Percentiles rank a stretch among this genome's conserved stretches.
Conservation (phyloP, 805 yeast genomes). For the Candida fluviatilis region DNA sequence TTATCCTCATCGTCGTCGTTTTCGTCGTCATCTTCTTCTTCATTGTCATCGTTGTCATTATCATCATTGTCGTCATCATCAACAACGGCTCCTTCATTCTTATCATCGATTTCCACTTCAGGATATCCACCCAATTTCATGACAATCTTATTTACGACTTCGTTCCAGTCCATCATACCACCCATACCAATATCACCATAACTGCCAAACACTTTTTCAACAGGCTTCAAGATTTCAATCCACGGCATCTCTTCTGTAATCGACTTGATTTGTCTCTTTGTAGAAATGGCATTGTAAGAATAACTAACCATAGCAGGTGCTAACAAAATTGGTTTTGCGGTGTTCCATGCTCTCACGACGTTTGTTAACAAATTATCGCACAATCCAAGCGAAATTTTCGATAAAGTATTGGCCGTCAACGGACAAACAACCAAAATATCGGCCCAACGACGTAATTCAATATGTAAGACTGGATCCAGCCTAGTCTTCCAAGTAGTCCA, state of each 20-base stretch:
- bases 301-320: constrained; percentile 97
- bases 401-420: constrained; percentile 84
- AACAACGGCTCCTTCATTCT: constrained; percentile 34
- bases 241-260: constrained; percentile 90
- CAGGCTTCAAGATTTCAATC: constrained; percentile 91
- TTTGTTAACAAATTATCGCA: constrained; percentile 91
- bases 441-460: constrained; percentile 95
- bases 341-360: constrained; percentile 94
- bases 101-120: constrained; percentile 44
- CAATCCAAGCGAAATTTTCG: constrained; percentile 84
- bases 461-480: constrained; percentile 89
- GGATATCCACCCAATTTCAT: constrained; percentile 57
- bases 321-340: constrained; percentile 77
- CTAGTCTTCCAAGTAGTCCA: constrained; percentile 75
- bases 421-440: constrained; percentile 93
- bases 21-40: constrained; percentile 43
- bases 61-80: constrained; percentile 36
- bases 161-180: constrained; percentile 98
- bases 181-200: constrained; percentile 99
- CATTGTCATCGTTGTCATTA: constrained; percentile 44
- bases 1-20: constrained; percentile 25
- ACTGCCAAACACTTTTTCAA: constrained; percentile 86
- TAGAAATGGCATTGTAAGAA: constrained; percentile 84
- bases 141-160: constrained; percentile 81
- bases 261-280: constrained; percentile 74